A percentile compares a stretch with the other conserved stretches of the same genome.
Conservation (phyloP, 1,284 basidiomycete species). For the Austroboletus rostrupii region DNA sequence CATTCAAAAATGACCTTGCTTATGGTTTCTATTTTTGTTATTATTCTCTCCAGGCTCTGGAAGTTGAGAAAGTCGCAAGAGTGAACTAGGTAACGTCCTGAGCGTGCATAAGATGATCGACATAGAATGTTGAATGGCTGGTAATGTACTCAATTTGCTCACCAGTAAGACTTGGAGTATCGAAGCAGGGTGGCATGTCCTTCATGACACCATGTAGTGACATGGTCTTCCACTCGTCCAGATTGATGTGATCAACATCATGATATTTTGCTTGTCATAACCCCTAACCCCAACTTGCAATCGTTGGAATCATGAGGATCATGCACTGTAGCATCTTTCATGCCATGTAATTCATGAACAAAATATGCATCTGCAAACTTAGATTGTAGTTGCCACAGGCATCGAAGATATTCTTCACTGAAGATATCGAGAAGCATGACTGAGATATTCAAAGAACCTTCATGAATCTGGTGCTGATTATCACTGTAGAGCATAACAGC, state of each 20-base stretch:
- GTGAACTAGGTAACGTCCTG: background rate
- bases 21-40: background rate
- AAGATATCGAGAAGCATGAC: background rate
- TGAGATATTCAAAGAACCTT: background rate
- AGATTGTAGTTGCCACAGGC: background rate
- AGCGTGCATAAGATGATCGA: background rate
- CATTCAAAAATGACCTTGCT: background rate
- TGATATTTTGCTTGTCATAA: background rate
- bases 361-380: conserved; percentile 14
- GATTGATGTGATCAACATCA: background rate
- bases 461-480: background rate
- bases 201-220: background rate
- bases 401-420: background rate
- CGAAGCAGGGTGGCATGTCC: background rate
- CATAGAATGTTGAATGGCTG: background rate
- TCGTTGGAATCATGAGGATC: background rate
- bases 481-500: background rate
- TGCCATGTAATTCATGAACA: conserved; percentile 10
- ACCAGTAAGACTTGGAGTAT: background rate
- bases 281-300: background rate
- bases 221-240: background rate
- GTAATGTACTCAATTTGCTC: background rate
- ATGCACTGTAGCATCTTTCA: conserved; percentile 7
- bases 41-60: background rate
- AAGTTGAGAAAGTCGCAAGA: background rate